Percentiles rank a stretch among this genome's conserved stretches.
phyloP scores from a whole-genome alignment of 1,284 basidiomycete species.

The Microstroma glucosiphilum region DNA sequence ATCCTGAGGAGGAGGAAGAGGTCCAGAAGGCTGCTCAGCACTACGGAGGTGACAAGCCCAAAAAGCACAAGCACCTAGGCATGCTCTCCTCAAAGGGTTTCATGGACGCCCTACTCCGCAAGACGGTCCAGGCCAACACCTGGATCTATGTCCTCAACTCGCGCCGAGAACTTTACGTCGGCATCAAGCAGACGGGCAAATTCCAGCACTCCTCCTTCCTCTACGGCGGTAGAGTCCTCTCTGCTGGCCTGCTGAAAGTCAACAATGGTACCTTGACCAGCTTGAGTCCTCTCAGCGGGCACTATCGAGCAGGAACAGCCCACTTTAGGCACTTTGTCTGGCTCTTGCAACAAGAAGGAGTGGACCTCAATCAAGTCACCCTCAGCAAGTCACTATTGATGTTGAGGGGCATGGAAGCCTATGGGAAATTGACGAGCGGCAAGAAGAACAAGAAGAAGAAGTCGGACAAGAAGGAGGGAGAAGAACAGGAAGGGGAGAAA shows the following conservation, averaged over 20 bases:
- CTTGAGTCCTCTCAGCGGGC: slow-evolving; percentile 33
- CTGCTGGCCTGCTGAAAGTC: slow-evolving; percentile 33
- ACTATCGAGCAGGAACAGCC: slow-evolving; percentile 33
- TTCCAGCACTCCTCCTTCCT: slow-evolving; percentile 43
- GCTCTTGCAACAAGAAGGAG: slow-evolving; percentile 29
- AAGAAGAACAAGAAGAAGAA: slow-evolving; percentile 11
- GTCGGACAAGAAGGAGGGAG: slow-evolving; percentile 7
- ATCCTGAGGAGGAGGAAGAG: slow-evolving; percentile 16
- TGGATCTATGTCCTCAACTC: slow-evolving; percentile 41
- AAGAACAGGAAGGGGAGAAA: neutral
- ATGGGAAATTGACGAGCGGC: slow-evolving; percentile 31
- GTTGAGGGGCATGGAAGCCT: slow-evolving; percentile 34
- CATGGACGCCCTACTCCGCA: slow-evolving; percentile 35
- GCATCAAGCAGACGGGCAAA: slow-evolving; percentile 40
- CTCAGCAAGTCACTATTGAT: slow-evolving; percentile 31
- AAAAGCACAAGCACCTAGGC: slow-evolving; percentile 15
- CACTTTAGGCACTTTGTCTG: slow-evolving; percentile 41
- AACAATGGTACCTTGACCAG: slow-evolving; percentile 30
- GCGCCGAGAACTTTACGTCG: slow-evolving; percentile 37
- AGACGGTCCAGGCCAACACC: slow-evolving; percentile 17
- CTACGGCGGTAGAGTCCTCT: slow-evolving; percentile 36
- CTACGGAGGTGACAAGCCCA: slow-evolving; percentile 26
- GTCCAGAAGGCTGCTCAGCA: slow-evolving; percentile 15
- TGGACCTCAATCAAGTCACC: slow-evolving; percentile 32
- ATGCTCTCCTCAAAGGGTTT: slow-evolving; percentile 29